Conservation (phyloP, 805 yeast genomes). For the Teunomyces funiuensis region DNA sequence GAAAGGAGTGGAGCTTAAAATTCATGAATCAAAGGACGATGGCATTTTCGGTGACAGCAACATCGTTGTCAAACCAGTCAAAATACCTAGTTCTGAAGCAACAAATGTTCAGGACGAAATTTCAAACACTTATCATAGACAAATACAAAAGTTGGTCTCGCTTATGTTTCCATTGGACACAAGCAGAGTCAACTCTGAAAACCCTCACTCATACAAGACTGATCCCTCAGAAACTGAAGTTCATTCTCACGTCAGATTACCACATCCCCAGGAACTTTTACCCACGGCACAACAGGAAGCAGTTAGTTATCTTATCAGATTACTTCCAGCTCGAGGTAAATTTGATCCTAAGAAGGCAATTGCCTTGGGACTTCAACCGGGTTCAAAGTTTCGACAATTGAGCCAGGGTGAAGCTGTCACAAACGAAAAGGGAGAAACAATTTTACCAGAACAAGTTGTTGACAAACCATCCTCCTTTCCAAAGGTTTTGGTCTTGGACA, state of each 20-base stretch:
- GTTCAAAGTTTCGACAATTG: slow-evolving; percentile 56
- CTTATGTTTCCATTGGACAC: slow-evolving; percentile 61
- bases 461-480: slow-evolving; percentile 59
- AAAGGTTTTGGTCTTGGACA: slow-evolving; percentile 67
- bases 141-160: slow-evolving; percentile 38
- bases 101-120: not conserved
- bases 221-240: slow-evolving; percentile 40
- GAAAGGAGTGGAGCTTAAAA: slow-evolving; percentile 57
- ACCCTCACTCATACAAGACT: slow-evolving; percentile 36
- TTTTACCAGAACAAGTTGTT: slow-evolving; percentile 72
- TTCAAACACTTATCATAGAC: slow-evolving; percentile 9
- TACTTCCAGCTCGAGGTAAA: slow-evolving; percentile 71
- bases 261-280: slow-evolving; percentile 18
- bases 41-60: slow-evolving; percentile 35
- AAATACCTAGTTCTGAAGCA: slow-evolving; percentile 14
- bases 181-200: slow-evolving; percentile 34
- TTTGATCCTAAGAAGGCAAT: slow-evolving; percentile 67
- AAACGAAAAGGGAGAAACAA: slow-evolving; percentile 54
- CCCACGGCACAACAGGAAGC: slow-evolving; percentile 43
- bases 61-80: slow-evolving; percentile 39
- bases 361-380: slow-evolving; percentile 67
- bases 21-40: slow-evolving; percentile 30
- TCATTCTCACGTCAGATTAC: slow-evolving; percentile 38
- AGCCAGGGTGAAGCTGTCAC: slow-evolving; percentile 60
- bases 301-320: slow-evolving; percentile 66